Evolutionary conservation across 2,329 filamentous ascomycete genomes (phyloP), one percentile per base, ranked within the genome.

Genomic region (Paraphoma sp.): DNA sequence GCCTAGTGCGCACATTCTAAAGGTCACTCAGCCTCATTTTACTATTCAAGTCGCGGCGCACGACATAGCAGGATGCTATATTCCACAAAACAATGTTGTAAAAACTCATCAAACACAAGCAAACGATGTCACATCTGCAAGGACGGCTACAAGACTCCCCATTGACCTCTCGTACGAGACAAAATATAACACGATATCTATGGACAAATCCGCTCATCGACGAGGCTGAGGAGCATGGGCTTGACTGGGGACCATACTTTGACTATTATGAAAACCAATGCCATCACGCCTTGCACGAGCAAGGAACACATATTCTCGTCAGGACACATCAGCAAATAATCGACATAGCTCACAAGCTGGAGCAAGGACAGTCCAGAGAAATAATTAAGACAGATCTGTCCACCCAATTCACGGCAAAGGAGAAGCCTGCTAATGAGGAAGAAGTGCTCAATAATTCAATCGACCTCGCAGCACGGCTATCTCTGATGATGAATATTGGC

Each of bases 251-350:
- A 18, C 38, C 51, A 7, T 54, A 48, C 16, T 44, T 54, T 28
- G 29, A 30, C 14, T 54, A 54, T 45, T 54, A 54, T 17, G 40
- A 30, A 38, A 48, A 38, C 4, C 51, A 54, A 18, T 54, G 51
- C 45, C n/a, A 48, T 18, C 51, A 54, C 28, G 51, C 51, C 5
- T 17, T 54, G 6, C 45, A 54, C 38, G 29, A 54, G 12, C 51
- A 40, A 33, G 51, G 51, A 3, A 42, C 36, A 16, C 44, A 54
- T 23, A 54, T 54, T 9, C 14, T 48, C 6, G 33, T 45, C 12
- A n/a, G 33, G 4, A 48, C 44, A 36, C 49, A 52, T 17, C 49
- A 52, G 30, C 41, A 52, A 16, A 41, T 52, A 9, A 11, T 52
- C 17, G 49, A 52, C 49, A 52, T 52, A 1, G 33, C 49, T 9